A percentile compares a stretch with the other conserved stretches of the same genome.
Conservation (phyloP, 495 filamentous ascomycete species). For the Tetracladium marchalianum region DNA sequence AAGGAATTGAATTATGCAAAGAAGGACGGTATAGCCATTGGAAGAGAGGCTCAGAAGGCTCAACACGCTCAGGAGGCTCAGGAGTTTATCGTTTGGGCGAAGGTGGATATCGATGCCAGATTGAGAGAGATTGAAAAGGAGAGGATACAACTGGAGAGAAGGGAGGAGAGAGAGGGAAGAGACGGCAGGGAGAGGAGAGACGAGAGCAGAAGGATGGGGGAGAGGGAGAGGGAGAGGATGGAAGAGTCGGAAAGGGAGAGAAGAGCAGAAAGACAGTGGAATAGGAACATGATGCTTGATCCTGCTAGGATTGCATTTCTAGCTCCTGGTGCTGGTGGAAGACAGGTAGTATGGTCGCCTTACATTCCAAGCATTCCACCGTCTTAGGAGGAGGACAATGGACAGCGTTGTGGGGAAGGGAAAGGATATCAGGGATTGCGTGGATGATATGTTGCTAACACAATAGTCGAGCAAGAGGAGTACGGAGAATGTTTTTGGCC, state of each 20-base stretch:
- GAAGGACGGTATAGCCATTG: background rate
- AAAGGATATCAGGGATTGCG: too few relatives aligned
- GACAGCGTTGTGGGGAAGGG: too few relatives aligned
- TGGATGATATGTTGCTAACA: too few relatives aligned
- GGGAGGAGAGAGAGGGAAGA: constrained; percentile 7
- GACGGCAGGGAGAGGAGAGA: background rate
- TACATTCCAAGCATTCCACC: too few relatives aligned
- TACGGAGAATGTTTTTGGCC: too few relatives aligned
- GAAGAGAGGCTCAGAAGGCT: background rate
- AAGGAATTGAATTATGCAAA: background rate
- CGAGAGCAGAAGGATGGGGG: background rate
- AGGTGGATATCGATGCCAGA: background rate
- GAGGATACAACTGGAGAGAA: constrained; percentile 3
- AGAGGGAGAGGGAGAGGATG: background rate
- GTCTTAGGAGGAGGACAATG: too few relatives aligned
- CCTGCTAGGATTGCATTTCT: too few relatives aligned
- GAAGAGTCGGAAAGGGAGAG: constrained; percentile 1
- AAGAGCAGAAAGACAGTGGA: constrained; percentile 2
- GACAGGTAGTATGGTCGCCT: too few relatives aligned
- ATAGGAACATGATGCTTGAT: background rate
- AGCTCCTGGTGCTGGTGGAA: too few relatives aligned
- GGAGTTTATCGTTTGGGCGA: background rate
- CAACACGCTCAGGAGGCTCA: background rate
- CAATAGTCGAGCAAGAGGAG: too few relatives aligned
- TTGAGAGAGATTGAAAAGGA: background rate